Evolutionary conservation across 805 yeast genomes (phyloP).

Genomic region (Candida hungchunana): DNA sequence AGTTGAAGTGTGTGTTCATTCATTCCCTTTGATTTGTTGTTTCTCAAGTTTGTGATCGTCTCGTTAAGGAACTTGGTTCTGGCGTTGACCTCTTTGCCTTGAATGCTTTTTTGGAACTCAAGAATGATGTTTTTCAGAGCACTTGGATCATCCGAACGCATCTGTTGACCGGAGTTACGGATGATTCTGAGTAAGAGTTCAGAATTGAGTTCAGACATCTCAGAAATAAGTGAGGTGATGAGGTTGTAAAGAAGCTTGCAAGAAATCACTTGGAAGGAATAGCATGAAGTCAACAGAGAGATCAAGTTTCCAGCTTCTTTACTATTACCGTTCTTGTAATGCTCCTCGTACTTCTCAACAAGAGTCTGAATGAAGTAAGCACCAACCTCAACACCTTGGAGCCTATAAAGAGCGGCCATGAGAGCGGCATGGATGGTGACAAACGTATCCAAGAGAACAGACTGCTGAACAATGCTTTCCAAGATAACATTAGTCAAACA

Average conservation of each 20-base stretch:
- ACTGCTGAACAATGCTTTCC: constrained; percentile 60
- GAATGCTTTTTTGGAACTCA: constrained; percentile 40
- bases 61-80: constrained; percentile 83
- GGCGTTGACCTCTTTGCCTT: constrained; percentile 40
- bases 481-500: constrained; percentile 58
- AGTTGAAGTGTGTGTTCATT: constrained; percentile 50
- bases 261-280: constrained; percentile 71
- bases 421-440: constrained; percentile 76
- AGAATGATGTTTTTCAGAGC: constrained; percentile 77
- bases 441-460: constrained; percentile 71
- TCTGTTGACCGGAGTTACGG: constrained; percentile 73
- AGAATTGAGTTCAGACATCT: constrained; percentile 66
- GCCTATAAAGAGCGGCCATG: constrained; percentile 66
- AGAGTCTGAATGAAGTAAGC: constrained; percentile 77
- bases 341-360: constrained; percentile 62
- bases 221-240: constrained; percentile 46
- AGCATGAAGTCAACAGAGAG: constrained; percentile 72
- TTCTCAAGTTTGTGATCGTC: constrained; percentile 78
- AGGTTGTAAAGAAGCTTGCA: constrained; percentile 76
- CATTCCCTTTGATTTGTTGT: constrained; percentile 65
- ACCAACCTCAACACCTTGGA: constrained; percentile 86
- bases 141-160: constrained; percentile 86
- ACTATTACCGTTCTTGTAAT: constrained; percentile 35
- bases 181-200: constrained; percentile 73
- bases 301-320: constrained; percentile 61